Conservation (phyloP, 1,284 basidiomycete genomes). For the Cryptococcus amylolentus region DNA sequence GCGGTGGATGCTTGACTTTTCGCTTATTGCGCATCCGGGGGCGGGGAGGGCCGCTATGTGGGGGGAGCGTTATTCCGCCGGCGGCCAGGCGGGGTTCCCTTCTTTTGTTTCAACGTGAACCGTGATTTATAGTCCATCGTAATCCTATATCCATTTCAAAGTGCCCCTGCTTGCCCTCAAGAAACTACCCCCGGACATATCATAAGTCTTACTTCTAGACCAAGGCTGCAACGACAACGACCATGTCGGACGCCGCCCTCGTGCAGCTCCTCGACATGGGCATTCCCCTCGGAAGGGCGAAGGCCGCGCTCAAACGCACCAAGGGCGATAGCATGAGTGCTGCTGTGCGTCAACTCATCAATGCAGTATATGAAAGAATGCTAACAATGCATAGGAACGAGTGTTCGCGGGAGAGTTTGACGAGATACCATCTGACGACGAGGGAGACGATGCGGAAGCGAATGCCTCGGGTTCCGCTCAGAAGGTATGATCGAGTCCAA, state of each 20-base stretch:
- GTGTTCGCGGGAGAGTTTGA: conserved; percentile 69
- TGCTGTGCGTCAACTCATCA: conserved; percentile 59
- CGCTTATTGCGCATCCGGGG: too few species aligned
- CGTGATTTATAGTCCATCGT: too few species aligned
- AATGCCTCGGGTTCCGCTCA: background rate
- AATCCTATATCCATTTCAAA: too few species aligned
- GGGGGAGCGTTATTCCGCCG: too few species aligned
- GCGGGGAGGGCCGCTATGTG: too few species aligned
- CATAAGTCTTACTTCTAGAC: too few species aligned
- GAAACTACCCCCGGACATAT: too few species aligned
- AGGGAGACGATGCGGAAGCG: conserved; percentile 48
- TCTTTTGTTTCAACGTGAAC: too few species aligned
- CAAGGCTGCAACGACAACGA: background rate
- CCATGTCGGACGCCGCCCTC: conserved; percentile 16
- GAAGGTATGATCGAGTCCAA: too few species aligned
- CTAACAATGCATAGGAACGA: conserved; percentile 30
- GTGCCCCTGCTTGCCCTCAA: too few species aligned
- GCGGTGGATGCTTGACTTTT: too few species aligned
- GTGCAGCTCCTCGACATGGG: conserved; percentile 53
- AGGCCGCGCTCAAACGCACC: conserved; percentile 68
- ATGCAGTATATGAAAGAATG: background rate
- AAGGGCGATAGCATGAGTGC: conserved; percentile 79
- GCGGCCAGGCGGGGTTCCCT: too few species aligned
- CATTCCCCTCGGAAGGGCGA: conserved; percentile 69
- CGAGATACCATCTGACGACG: conserved; percentile 53